Percentiles rank a stretch among this genome's conserved stretches.
Evolutionary conservation across 768 basidiomycete genomes (phyloP).

Genomic region (Pulveroboletus sp.): DNA sequence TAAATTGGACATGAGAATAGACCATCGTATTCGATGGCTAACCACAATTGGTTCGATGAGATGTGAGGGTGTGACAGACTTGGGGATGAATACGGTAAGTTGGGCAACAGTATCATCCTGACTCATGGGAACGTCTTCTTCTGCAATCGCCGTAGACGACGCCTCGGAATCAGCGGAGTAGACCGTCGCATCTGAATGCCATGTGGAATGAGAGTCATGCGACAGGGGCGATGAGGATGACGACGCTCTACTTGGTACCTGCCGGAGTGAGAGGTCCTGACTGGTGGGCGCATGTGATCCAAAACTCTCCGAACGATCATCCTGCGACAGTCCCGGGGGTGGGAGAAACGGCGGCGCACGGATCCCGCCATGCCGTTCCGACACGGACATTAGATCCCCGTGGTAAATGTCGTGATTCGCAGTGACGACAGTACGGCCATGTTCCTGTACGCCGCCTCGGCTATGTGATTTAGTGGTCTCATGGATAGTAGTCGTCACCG

Average conservation of each 20-base stretch:
- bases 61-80: constrained; percentile 66
- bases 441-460: constrained; percentile 56
- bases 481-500: constrained; percentile 64
- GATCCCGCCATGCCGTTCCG: constrained; percentile 11
- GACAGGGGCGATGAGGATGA: constrained; percentile 17
- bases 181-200: not conserved
- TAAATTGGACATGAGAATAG: constrained; percentile 72
- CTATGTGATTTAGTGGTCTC: constrained; percentile 68
- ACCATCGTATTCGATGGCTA: constrained; percentile 80
- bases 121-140: constrained; percentile 25
- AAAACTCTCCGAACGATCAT: constrained; percentile 13
- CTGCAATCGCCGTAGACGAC: constrained; percentile 2
- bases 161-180: constrained; percentile 8
- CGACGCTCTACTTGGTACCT: constrained; percentile 12
- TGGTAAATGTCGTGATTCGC: constrained; percentile 66
- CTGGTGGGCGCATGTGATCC: constrained; percentile 9
- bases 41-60: constrained; percentile 71
- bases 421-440: constrained; percentile 57
- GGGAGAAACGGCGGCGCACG: constrained; percentile 5
- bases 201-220: constrained; percentile 7
- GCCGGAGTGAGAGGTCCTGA: constrained; percentile 14
- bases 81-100: constrained; percentile 59
- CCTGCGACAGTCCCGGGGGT: constrained; percentile 16
- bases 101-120: constrained; percentile 56
- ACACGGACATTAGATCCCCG: constrained; percentile 48